phyloP scores from a whole-genome alignment of 2,329 filamentous ascomycete genomes.

The Arthrinium puccinioides region DNA sequence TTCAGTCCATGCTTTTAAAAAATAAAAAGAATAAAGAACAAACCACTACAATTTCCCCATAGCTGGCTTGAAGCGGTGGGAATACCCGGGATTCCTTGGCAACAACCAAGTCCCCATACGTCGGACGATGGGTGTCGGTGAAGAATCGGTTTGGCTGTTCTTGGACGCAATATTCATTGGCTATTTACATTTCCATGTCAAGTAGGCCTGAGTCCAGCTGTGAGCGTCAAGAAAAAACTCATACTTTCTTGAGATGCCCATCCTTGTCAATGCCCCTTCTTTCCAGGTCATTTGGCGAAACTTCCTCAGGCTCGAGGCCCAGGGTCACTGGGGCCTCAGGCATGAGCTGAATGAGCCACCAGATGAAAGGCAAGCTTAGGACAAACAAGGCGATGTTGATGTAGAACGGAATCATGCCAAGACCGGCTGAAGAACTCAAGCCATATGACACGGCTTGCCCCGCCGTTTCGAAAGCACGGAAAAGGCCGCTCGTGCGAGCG shows the following conservation, averaged over 20 bases:
- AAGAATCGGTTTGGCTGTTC: too few relatives aligned
- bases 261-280: not conserved
- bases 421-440: slow-evolving; percentile 8
- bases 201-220: too few relatives aligned
- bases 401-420: slow-evolving; percentile 6
- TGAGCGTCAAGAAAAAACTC: too few relatives aligned
- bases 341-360: slow-evolving; percentile 5
- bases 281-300: not conserved
- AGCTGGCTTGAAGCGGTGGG: too few relatives aligned
- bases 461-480: slow-evolving; percentile 6
- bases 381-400: slow-evolving; percentile 9
- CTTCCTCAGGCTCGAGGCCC: not conserved
- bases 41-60: too few relatives aligned
- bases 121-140: too few relatives aligned
- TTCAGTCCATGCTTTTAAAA: too few relatives aligned
- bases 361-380: slow-evolving; percentile 7
- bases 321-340: not conserved
- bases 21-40: too few relatives aligned
- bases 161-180: too few relatives aligned
- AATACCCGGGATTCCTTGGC: too few relatives aligned
- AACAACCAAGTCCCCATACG: too few relatives aligned
- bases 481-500: slow-evolving; percentile 10
- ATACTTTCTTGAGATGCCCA: not conserved
- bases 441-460: slow-evolving; percentile 13
- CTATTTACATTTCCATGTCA: not conserved